These are phyloP conservation scores for Leccinum sublutescens DNA, from an alignment of 768 basidiomycete genomes.

Conservation along the genomic window DNA sequence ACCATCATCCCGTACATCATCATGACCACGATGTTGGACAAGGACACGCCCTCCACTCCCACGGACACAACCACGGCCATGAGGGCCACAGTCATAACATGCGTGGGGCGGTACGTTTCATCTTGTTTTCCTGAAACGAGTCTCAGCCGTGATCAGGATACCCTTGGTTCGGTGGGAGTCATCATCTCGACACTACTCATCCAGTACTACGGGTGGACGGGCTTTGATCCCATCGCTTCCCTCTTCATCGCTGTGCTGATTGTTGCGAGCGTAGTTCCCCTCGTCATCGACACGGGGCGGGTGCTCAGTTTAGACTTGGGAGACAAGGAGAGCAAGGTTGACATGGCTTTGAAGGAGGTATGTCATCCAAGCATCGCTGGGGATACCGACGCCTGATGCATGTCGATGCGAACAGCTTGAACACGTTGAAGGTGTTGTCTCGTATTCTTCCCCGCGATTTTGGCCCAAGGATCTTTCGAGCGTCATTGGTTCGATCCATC, in stretches of 20 bases:
- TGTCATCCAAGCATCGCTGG: slow-evolving; percentile 16
- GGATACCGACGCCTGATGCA: not conserved
- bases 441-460: slow-evolving; percentile 80
- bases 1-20: slow-evolving; percentile 39
- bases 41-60: slow-evolving; percentile 50
- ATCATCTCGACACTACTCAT: slow-evolving; percentile 96
- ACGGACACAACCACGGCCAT: slow-evolving; percentile 53
- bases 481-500: slow-evolving; percentile 87
- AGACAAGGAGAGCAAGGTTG: slow-evolving; percentile 52
- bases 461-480: slow-evolving; percentile 93
- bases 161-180: slow-evolving; percentile 95
- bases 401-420: slow-evolving; percentile 48
- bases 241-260: slow-evolving; percentile 95
- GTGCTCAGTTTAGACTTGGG: slow-evolving; percentile 86
- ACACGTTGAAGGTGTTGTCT: slow-evolving; percentile 74
- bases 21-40: slow-evolving; percentile 22
- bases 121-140: not conserved
- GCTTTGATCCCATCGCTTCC: slow-evolving; percentile 97
- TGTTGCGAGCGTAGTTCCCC: slow-evolving; percentile 91
- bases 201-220: slow-evolving; percentile 96
- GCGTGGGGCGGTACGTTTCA: slow-evolving; percentile 80
- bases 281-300: slow-evolving; percentile 90
- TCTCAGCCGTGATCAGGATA: slow-evolving; percentile 56
- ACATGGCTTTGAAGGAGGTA: slow-evolving; percentile 64
- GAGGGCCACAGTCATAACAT: slow-evolving; percentile 97